phyloP scores from a whole-genome alignment of 805 yeast species.

The Yarrowia keelungensis region DNA sequence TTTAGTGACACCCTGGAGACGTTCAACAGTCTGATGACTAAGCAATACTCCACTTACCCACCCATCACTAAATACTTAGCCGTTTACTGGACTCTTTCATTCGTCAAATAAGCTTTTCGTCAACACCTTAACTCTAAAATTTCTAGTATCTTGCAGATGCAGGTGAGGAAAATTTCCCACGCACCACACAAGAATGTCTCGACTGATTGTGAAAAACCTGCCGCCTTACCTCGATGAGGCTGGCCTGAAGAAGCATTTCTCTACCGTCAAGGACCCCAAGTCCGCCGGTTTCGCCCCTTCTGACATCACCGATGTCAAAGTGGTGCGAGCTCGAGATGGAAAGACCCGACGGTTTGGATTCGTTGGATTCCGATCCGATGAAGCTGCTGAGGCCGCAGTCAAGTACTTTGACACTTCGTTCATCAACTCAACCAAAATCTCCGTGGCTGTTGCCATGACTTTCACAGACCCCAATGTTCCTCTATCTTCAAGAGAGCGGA shows the following conservation, averaged over 20 bases:
- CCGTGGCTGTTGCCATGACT: constrained; percentile 82
- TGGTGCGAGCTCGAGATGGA: constrained; percentile 81
- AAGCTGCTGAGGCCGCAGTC: constrained; percentile 81
- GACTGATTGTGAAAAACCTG: constrained; percentile 89
- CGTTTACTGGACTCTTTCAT: neutral
- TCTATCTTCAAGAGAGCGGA: constrained; percentile 24
- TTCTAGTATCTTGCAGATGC: constrained; percentile 31
- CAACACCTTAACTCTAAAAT: constrained; percentile 22
- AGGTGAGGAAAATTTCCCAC: constrained; percentile 7
- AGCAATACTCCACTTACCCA: too few relatives aligned
- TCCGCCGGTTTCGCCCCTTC: constrained; percentile 52
- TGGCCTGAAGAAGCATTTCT: constrained; percentile 70
- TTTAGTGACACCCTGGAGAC: too few relatives aligned
- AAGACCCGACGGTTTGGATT: constrained; percentile 93
- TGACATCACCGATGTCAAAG: constrained; percentile 84
- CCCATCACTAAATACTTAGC: too few relatives aligned
- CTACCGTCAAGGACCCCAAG: constrained; percentile 45
- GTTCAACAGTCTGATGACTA: too few relatives aligned
- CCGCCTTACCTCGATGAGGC: constrained; percentile 82
- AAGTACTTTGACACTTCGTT: constrained; percentile 76
- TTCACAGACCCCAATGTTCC: constrained; percentile 78
- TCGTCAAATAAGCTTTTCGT: neutral
- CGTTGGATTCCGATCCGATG: constrained; percentile 76
- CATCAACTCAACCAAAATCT: constrained; percentile 80
- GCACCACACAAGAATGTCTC: constrained; percentile 56